These are phyloP conservation scores for Pseudohyphozyma bogoriensis DNA, from an alignment of 768 basidiomycete genomes.

Conservation along the genomic window DNA sequence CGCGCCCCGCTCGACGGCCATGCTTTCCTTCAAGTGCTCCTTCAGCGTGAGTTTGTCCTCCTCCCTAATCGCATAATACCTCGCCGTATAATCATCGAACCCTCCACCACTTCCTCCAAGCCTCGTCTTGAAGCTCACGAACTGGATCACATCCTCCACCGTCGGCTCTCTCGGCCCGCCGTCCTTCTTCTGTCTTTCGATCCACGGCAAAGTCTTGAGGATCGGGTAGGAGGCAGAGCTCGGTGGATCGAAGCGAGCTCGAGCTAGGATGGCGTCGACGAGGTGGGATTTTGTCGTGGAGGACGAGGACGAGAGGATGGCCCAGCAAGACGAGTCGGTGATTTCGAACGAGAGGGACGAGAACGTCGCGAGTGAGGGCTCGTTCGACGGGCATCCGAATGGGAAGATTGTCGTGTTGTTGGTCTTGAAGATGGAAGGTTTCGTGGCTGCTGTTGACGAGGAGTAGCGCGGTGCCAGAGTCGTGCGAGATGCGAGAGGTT, in stretches of 20 bases:
- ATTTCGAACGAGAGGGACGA: slow-evolving; percentile 4
- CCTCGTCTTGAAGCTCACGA: slow-evolving; percentile 30
- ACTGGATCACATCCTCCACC: slow-evolving; percentile 22
- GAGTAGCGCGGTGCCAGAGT: background rate
- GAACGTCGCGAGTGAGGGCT: slow-evolving; percentile 8
- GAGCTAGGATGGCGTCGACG: slow-evolving; percentile 10
- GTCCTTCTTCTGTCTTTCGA: background rate
- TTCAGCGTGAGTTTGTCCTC: slow-evolving; percentile 69
- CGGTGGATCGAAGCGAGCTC: slow-evolving; percentile 13
- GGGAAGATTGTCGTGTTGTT: slow-evolving; percentile 12
- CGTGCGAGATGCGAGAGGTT: too few relatives aligned
- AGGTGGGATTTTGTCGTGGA: slow-evolving; percentile 3
- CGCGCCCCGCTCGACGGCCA: background rate
- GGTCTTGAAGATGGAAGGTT: slow-evolving; percentile 10
- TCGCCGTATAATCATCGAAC: slow-evolving; percentile 86
- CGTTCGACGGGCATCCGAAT: slow-evolving; percentile 12
- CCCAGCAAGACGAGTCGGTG: slow-evolving; percentile 13
- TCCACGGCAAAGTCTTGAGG: slow-evolving; percentile 4
- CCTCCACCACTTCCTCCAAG: slow-evolving; percentile 49
- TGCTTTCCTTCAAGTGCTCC: slow-evolving; percentile 53
- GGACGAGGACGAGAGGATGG: slow-evolving; percentile 14
- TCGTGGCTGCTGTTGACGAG: background rate
- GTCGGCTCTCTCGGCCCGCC: slow-evolving; percentile 12
- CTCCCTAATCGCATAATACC: slow-evolving; percentile 74
- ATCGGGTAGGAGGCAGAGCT: slow-evolving; percentile 30